A percentile compares a stretch with the other conserved stretches of the same genome.
These are phyloP conservation scores for Colletotrichum gigasporum DNA, from an alignment of 2,329 filamentous ascomycete genomes.

Conservation along the genomic window DNA sequence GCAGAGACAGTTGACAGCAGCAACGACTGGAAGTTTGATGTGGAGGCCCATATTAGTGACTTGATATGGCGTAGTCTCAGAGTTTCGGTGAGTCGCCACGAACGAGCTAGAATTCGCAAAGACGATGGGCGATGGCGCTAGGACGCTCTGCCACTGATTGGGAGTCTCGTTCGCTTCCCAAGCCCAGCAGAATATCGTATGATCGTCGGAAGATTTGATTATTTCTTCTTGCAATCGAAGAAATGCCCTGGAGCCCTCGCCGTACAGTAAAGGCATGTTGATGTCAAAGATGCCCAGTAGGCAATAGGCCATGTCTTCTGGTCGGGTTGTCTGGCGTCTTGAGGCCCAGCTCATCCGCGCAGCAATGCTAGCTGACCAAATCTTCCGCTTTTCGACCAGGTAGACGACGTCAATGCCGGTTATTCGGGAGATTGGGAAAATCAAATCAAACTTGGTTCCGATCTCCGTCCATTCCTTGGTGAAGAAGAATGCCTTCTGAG, in stretches of 20 bases:
- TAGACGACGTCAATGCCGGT: slow-evolving; percentile 22
- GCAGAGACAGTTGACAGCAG: slow-evolving; percentile 18
- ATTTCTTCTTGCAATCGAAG: slow-evolving; percentile 32
- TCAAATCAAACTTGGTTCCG: slow-evolving; percentile 36
- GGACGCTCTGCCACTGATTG: slow-evolving; percentile 8
- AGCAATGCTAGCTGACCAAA: slow-evolving; percentile 34
- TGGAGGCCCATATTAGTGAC: slow-evolving; percentile 21
- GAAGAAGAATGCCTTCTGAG: slow-evolving; percentile 40
- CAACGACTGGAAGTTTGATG: slow-evolving; percentile 17
- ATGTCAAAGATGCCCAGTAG: slow-evolving; percentile 40
- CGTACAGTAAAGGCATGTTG: slow-evolving; percentile 39
- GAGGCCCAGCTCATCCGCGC: slow-evolving; percentile 41
- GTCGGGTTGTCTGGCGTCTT: slow-evolving; percentile 33
- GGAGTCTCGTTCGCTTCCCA: slow-evolving; percentile 28
- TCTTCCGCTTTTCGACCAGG: slow-evolving; percentile 1
- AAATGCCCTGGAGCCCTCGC: slow-evolving; percentile 38
- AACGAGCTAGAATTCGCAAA: slow-evolving; percentile 3
- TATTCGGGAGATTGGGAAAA: slow-evolving; percentile 6
- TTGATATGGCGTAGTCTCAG: not conserved
- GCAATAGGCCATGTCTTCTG: slow-evolving; percentile 39
- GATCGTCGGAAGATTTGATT: slow-evolving; percentile 5
- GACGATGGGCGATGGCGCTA: slow-evolving; percentile 20
- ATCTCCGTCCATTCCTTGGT: slow-evolving; percentile 38
- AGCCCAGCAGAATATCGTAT: slow-evolving; percentile 27
- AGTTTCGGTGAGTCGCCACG: slow-evolving; percentile 8